These are phyloP conservation scores for Ophiosphaerella herpotricha DNA, from an alignment of 2,329 filamentous ascomycete genomes.

Conservation along the genomic window DNA sequence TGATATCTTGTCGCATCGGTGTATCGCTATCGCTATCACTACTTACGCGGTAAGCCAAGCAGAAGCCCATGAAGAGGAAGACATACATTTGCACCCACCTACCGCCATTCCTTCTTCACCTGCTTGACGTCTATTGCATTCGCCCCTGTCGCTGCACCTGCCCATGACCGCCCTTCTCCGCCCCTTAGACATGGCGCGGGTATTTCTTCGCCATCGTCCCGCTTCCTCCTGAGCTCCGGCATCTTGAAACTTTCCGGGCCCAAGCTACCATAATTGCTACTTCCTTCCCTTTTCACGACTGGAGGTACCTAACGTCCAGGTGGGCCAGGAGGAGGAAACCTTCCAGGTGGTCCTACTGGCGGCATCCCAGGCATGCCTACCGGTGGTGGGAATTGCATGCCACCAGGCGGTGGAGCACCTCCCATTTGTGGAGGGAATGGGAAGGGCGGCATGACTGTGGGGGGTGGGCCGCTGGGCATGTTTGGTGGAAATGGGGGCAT, in stretches of 20 bases:
- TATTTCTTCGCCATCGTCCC: slow-evolving; percentile 18
- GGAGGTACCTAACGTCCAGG: slow-evolving; percentile 30
- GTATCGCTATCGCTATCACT: slow-evolving; percentile 4
- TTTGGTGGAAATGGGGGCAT: slow-evolving; percentile 43
- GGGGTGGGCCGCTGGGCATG: slow-evolving; percentile 24
- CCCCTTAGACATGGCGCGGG: slow-evolving; percentile 15
- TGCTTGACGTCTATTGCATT: slow-evolving; percentile 20
- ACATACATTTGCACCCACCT: slow-evolving; percentile 1
- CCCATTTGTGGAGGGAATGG: slow-evolving; percentile 32
- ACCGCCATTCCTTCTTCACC: slow-evolving; percentile 8
- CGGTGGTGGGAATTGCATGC: slow-evolving; percentile 47
- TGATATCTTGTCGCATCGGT: too few relatives aligned
- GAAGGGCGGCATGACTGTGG: slow-evolving; percentile 34
- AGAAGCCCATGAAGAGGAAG: neutral
- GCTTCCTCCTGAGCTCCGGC: slow-evolving; percentile 12
- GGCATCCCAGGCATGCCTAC: slow-evolving; percentile 37
- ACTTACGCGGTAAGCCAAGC: slow-evolving; percentile 13
- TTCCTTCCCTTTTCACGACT: slow-evolving; percentile 10
- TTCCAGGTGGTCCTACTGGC: slow-evolving; percentile 27
- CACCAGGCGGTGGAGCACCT: slow-evolving; percentile 38
- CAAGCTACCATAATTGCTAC: slow-evolving; percentile 4
- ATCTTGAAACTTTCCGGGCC: neutral
- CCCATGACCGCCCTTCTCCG: slow-evolving; percentile 5
- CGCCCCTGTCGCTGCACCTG: slow-evolving; percentile 24
- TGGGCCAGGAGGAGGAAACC: slow-evolving; percentile 32